Evolutionary conservation across 2,329 filamentous ascomycete genomes (phyloP).

Genomic region (Amphichorda felina): DNA sequence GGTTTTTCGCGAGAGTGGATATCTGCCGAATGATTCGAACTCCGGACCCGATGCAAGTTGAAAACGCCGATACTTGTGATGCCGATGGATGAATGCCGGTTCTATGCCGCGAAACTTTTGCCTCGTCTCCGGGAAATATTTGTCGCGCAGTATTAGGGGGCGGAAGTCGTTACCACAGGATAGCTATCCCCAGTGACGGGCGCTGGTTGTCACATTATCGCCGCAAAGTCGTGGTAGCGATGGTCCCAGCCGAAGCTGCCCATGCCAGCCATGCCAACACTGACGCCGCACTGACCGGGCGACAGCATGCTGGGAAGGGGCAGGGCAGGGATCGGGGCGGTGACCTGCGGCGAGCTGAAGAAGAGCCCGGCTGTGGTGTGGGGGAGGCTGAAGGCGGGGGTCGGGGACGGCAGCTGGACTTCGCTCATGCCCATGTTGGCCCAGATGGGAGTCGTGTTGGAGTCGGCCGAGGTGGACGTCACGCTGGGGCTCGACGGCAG

Average conservation of each 20-base stretch:
- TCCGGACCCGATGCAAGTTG: constrained; percentile 28
- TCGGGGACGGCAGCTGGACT: constrained; percentile 64
- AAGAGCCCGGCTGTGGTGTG: constrained; percentile 62
- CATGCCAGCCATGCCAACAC: constrained; percentile 50
- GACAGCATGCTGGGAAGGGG: constrained; percentile 80
- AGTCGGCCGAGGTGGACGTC: constrained; percentile 58
- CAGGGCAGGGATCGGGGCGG: constrained; percentile 62
- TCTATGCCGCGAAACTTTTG: constrained; percentile 22
- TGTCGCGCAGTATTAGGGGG: constrained; percentile 24
- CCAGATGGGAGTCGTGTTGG: constrained; percentile 62
- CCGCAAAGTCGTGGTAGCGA: constrained; percentile 72
- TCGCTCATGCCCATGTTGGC: constrained; percentile 65
- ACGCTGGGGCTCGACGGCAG: constrained; percentile 80
- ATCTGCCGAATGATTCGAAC: constrained; percentile 24
- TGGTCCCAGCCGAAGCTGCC: constrained; percentile 68
- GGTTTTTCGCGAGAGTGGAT: constrained; percentile 18
- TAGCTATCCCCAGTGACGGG: constrained; percentile 31
- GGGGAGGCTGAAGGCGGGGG: constrained; percentile 63
- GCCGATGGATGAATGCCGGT: constrained; percentile 16
- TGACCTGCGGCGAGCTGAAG: constrained; percentile 68
- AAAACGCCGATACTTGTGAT: constrained; percentile 27
- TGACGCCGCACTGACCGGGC: constrained; percentile 66
- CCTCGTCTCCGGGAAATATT: constrained; percentile 18
- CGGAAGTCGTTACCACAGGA: constrained; percentile 24
- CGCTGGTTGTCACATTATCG: constrained; percentile 71